A percentile compares a stretch with the other conserved stretches of the same genome.
Conservation (phyloP, 768 basidiomycete genomes). For the Rhizopogon vulgaris region DNA sequence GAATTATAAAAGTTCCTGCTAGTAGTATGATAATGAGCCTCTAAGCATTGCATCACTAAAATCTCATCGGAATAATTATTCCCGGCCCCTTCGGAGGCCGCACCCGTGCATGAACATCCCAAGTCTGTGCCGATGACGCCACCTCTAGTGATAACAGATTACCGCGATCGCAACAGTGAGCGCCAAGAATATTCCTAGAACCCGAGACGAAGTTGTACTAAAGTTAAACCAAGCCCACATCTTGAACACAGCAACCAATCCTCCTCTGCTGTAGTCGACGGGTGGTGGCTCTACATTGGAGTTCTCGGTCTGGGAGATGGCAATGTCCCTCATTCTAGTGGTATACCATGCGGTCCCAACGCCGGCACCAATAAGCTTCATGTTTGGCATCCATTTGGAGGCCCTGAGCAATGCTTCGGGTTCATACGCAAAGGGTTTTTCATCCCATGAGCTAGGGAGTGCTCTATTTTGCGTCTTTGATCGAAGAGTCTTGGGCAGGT, state of each 20-base stretch:
- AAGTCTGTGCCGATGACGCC: neutral
- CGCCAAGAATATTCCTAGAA: neutral
- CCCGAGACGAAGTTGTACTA: neutral
- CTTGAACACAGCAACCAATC: constrained; percentile 31
- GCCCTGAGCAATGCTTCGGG: constrained; percentile 24
- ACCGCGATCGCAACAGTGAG: neutral
- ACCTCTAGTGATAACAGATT: neutral
- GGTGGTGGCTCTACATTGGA: neutral
- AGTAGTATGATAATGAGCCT: neutral
- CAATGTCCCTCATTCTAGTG: constrained; percentile 49
- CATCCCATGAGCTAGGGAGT: constrained; percentile 9
- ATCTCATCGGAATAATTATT: neutral
- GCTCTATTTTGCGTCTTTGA: constrained; percentile 3
- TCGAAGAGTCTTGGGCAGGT: constrained; percentile 42
- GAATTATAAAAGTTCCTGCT: neutral
- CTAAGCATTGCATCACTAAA: neutral
- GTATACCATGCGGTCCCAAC: constrained; percentile 61
- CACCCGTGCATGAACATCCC: neutral
- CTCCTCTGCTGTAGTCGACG: constrained; percentile 26
- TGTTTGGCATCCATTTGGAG: constrained; percentile 31
- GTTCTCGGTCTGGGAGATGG: constrained; percentile 17
- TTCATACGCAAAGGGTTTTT: constrained; percentile 31
- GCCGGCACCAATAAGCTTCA: constrained; percentile 64
- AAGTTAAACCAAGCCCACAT: constrained; percentile 44
- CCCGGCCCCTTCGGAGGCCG: neutral